Evolutionary conservation across 345 rosid genomes (phyloP).

Genomic region (Pelargonium nanum): DNA sequence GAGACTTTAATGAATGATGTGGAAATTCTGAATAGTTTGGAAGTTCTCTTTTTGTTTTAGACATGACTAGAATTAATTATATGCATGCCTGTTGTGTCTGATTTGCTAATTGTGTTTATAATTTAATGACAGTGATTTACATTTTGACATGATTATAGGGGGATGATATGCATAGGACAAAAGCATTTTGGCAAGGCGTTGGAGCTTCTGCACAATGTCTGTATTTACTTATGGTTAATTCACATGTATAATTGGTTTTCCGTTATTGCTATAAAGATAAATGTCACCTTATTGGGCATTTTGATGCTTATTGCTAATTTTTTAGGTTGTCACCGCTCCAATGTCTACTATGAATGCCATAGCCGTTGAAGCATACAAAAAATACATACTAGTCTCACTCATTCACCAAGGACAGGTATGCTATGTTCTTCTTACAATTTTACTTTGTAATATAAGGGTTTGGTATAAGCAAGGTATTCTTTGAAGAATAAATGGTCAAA

Average conservation of each 20-base stretch:
- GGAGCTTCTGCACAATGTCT: conserved; percentile 84
- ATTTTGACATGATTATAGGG: conserved; percentile 40
- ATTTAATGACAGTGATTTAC: conserved; percentile 1
- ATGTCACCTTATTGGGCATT: not conserved
- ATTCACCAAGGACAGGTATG: conserved; percentile 44
- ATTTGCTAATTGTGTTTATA: not conserved
- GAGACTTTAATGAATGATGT: too few relatives aligned
- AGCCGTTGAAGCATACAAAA: conserved; percentile 88
- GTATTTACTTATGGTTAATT: conserved; percentile 2
- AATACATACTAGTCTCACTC: conserved; percentile 72
- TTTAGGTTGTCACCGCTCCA: conserved; percentile 90
- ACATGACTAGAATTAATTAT: not conserved
- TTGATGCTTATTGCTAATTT: not conserved
- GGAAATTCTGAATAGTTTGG: too few relatives aligned
- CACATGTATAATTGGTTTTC: not conserved
- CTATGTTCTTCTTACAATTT: not conserved
- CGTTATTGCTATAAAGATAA: not conserved
- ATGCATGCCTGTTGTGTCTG: not conserved
- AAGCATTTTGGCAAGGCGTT: conserved; percentile 71
- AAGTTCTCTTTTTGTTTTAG: too few relatives aligned
- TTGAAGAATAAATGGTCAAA: not conserved
- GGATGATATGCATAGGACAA: conserved; percentile 88
- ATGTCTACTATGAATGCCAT: conserved; percentile 70
- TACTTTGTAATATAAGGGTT: not conserved
- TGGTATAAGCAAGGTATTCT: not conserved